Evolutionary conservation across 2,329 filamentous ascomycete species (phyloP).

Genomic region (Thermochaetoides dissita): DNA sequence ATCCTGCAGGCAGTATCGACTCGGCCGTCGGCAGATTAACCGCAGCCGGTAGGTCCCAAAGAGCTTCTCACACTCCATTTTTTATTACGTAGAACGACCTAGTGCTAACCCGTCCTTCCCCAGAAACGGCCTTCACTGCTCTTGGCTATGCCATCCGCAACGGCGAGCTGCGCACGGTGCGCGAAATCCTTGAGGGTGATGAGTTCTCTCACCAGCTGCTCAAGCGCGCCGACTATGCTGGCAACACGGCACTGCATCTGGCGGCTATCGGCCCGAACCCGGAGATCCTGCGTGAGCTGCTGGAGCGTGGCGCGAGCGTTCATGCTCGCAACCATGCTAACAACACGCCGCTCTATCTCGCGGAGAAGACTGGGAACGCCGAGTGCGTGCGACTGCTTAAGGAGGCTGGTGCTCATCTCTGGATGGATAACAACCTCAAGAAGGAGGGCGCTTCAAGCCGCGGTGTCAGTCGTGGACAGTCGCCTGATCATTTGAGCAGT

Average conservation of each 20-base stretch:
- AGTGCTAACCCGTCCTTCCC: not conserved
- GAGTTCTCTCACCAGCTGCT: slow-evolving; percentile 42
- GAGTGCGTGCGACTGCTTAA: slow-evolving; percentile 39
- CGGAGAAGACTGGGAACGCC: slow-evolving; percentile 40
- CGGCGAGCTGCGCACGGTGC: slow-evolving; percentile 51
- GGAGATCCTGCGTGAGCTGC: slow-evolving; percentile 43
- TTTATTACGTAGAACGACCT: not conserved
- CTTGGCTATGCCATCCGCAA: slow-evolving; percentile 69
- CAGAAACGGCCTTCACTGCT: slow-evolving; percentile 54
- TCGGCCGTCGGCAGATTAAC: slow-evolving; percentile 30
- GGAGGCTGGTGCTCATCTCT: slow-evolving; percentile 47
- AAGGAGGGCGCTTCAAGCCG: slow-evolving; percentile 4
- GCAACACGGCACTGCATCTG: slow-evolving; percentile 56
- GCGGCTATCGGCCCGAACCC: slow-evolving; percentile 40
- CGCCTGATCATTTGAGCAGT: not conserved
- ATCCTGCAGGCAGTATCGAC: slow-evolving; percentile 45
- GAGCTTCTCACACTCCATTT: not conserved
- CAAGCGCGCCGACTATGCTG: slow-evolving; percentile 65
- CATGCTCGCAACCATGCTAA: slow-evolving; percentile 51
- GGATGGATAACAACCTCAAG: slow-evolving; percentile 30
- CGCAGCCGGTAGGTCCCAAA: slow-evolving; percentile 14
- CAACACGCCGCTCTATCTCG: slow-evolving; percentile 52
- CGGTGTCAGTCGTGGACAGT: no score
- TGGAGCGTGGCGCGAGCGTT: slow-evolving; percentile 50
- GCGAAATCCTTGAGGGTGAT: slow-evolving; percentile 53